A percentile compares a stretch with the other conserved stretches of the same genome.
Conservation (phyloP, 1,284 basidiomycete species). For the Peniophora sp. region DNA sequence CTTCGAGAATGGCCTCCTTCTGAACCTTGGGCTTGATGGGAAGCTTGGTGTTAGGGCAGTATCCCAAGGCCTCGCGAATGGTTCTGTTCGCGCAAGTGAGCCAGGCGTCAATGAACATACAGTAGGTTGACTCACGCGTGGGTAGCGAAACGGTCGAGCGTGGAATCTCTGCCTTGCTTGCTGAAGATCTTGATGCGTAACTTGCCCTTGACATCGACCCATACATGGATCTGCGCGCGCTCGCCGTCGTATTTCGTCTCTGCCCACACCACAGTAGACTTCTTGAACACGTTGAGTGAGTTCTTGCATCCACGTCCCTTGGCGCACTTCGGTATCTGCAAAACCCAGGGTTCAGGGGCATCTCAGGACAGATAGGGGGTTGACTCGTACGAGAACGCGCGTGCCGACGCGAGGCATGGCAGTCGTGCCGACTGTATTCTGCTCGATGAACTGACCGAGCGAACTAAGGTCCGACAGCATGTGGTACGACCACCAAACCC, state of each 20-base stretch:
- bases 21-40: constrained; percentile 21
- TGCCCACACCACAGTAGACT: constrained; percentile 54
- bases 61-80: constrained; percentile 54
- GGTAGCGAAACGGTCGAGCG: constrained; percentile 58
- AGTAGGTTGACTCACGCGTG: constrained; percentile 42
- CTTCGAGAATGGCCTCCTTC: constrained; percentile 59
- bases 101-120: constrained; percentile 5
- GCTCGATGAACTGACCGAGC: no score
- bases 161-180: constrained; percentile 79
- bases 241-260: constrained; percentile 93
- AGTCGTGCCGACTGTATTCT: no score
- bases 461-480: no score
- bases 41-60: not conserved
- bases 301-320: constrained; percentile 59
- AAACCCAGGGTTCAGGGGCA: no score
- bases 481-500: no score
- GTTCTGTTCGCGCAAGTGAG: constrained; percentile 29
- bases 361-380: no score
- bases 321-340: constrained; percentile 72
- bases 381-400: constrained; percentile 35
- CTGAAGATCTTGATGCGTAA: constrained; percentile 70
- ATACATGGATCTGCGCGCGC: constrained; percentile 80
- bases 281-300: constrained; percentile 39
- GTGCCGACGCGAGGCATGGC: constrained; percentile 32
- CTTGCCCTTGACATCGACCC: constrained; percentile 28